phyloP scores from a whole-genome alignment of 2,329 filamentous ascomycete species.

The Scytalidium lignicola region DNA sequence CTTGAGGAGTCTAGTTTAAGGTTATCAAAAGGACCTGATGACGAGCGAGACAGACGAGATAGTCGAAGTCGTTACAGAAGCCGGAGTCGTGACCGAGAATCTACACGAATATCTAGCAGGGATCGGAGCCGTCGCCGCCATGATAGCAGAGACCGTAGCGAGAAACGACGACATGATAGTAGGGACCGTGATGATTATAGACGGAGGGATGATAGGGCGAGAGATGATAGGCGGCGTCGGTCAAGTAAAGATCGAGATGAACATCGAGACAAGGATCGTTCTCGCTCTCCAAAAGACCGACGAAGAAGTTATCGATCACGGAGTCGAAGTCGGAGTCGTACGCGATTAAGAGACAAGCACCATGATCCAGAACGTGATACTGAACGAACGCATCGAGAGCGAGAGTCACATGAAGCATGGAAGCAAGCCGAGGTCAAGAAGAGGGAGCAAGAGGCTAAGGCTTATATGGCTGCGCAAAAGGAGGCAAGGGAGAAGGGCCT shows the following conservation, averaged over 20 bases:
- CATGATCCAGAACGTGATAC: constrained; percentile 15
- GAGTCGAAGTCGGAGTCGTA: constrained; percentile 15
- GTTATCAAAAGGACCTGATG: constrained; percentile 11
- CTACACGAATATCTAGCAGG: constrained; percentile 18
- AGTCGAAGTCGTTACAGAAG: constrained; percentile 14
- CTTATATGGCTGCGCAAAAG: constrained; percentile 56
- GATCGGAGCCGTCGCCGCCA: constrained; percentile 17
- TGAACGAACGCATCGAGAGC: constrained; percentile 1
- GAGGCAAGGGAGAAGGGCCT: constrained; percentile 56
- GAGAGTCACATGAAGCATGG: constrained; percentile 26
- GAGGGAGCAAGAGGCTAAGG: constrained; percentile 59
- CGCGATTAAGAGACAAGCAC: constrained; percentile 12
- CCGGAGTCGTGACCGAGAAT: constrained; percentile 23
- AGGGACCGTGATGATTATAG: constrained; percentile 17
- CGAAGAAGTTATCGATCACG: constrained; percentile 18
- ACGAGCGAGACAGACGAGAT: constrained; percentile 11
- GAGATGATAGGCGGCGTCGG: constrained; percentile 18
- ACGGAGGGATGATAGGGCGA: constrained; percentile 16
- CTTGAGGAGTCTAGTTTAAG: constrained; percentile 11
- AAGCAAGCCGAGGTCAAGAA: constrained; percentile 58
- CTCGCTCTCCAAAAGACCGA: constrained; percentile 14
- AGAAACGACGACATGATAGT: constrained; percentile 10
- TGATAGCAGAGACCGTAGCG: constrained; percentile 14
- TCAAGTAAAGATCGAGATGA: constrained; percentile 25
- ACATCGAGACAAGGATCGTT: constrained; percentile 15